phyloP scores from a whole-genome alignment of 371 early-diverging fungal genomes.

The Mortierella sp. region DNA sequence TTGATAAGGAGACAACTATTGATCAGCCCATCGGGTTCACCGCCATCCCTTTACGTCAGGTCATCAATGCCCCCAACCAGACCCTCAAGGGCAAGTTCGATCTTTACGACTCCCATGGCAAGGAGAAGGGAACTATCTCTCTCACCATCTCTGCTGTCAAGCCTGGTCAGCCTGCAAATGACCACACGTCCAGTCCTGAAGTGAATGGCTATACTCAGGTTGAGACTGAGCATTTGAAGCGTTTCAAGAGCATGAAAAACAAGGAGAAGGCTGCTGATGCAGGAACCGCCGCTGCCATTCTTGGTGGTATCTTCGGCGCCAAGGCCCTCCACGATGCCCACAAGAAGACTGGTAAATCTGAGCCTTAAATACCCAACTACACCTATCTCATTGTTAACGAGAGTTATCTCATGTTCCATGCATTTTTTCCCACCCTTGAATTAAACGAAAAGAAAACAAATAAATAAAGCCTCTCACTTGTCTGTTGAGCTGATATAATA shows the following conservation, averaged over 20 bases:
- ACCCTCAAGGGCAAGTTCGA: conserved; percentile 12
- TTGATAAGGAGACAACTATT: conserved; percentile 58
- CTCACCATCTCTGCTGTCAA: conserved; percentile 10
- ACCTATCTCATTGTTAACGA: neutral
- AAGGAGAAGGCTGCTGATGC: neutral
- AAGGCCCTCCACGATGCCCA: conserved; percentile 3
- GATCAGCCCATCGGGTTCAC: conserved; percentile 65
- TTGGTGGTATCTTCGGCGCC: neutral
- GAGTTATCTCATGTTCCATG: neutral
- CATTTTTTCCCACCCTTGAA: neutral
- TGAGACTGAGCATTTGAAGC: neutral
- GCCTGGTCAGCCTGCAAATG: neutral
- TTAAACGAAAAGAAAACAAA: neutral
- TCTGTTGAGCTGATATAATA: too few species aligned
- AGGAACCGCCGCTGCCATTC: neutral
- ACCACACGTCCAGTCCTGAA: neutral
- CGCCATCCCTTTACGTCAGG: conserved; percentile 60
- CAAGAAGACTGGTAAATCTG: neutral
- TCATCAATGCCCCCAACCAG: neutral
- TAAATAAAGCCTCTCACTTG: neutral
- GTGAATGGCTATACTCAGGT: neutral
- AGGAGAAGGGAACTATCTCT: conserved; percentile 16
- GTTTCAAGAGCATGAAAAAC: neutral
- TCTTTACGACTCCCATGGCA: conserved; percentile 11
- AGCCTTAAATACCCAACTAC: conserved; percentile 2